Percentiles rank a stretch among this genome's conserved stretches.
These are phyloP conservation scores for Salix udensis DNA, from an alignment of 345 rosid genomes.

Conservation along the genomic window DNA sequence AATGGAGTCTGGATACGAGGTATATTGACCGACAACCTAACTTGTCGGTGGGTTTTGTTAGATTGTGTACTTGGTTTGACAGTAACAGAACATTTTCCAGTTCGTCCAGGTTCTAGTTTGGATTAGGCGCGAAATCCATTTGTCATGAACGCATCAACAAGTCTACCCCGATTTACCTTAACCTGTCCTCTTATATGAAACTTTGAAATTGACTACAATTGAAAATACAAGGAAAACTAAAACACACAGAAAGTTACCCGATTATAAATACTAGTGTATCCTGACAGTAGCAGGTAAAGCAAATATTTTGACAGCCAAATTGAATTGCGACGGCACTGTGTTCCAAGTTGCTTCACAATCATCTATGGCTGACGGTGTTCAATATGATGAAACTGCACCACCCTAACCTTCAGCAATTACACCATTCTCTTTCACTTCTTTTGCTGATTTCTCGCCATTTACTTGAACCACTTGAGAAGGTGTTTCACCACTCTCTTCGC, in stretches of 20 bases:
- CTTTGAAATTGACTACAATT: too few species aligned
- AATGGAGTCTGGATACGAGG: too few species aligned
- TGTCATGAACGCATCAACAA: too few species aligned
- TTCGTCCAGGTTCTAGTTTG: too few species aligned
- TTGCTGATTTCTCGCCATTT: neutral
- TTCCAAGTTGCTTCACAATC: neutral
- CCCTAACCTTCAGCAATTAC: neutral
- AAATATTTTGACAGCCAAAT: neutral
- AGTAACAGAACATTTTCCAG: too few species aligned
- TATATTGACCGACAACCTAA: too few species aligned
- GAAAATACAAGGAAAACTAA: neutral
- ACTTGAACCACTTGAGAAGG: neutral
- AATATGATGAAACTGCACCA: neutral
- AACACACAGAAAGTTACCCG: neutral
- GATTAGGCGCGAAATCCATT: too few species aligned
- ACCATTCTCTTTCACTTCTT: neutral
- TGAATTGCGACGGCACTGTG: neutral
- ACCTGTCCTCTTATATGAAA: too few species aligned
- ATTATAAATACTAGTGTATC: neutral
- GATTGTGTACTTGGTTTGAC: too few species aligned
- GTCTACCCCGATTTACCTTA: too few species aligned
- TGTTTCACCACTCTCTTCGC: neutral
- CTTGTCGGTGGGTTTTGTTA: too few species aligned
- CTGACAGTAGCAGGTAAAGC: too few species aligned
- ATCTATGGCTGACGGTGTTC: neutral